Evolutionary conservation across 148 eudicot species (phyloP).

Genomic region (Arbutus unedo): DNA sequence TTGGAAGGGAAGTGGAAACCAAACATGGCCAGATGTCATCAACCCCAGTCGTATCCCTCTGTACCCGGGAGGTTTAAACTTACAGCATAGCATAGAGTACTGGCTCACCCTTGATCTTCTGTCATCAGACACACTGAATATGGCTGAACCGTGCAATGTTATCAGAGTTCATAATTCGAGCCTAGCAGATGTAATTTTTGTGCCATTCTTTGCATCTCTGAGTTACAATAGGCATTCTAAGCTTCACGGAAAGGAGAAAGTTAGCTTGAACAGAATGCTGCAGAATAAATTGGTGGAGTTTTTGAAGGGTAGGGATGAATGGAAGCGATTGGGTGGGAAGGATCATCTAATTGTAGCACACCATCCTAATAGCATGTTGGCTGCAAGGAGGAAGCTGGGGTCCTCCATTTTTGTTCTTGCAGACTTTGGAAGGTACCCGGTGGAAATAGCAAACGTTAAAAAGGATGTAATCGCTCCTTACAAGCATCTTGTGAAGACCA

Average conservation of each 20-base stretch:
- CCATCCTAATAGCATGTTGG: constrained; percentile 88
- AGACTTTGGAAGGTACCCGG: constrained; percentile 82
- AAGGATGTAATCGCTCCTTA: constrained; percentile 98
- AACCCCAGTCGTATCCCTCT: constrained; percentile 40
- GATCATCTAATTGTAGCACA: constrained; percentile 83
- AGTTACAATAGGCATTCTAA: constrained; percentile 82
- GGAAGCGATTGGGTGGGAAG: constrained; percentile 67
- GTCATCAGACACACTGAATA: constrained; percentile 46
- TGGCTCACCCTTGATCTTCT: constrained; percentile 98
- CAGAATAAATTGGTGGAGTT: constrained; percentile 67
- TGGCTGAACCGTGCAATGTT: constrained; percentile 64
- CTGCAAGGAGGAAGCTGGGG: constrained; percentile 57
- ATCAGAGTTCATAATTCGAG: constrained; percentile 69
- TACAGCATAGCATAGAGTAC: constrained; percentile 90
- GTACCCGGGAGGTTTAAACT: constrained; percentile 92
- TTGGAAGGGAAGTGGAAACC: constrained; percentile 51
- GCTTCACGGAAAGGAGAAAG: constrained; percentile 42
- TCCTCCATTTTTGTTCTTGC: constrained; percentile 83
- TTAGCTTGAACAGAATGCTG: constrained; percentile 52
- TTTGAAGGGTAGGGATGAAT: constrained; percentile 58
- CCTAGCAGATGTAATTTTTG: constrained; percentile 73
- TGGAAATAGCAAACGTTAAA: constrained; percentile 61
- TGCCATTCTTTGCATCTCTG: constrained; percentile 88
- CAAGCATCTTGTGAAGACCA: constrained; percentile 68
- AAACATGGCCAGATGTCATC: constrained; percentile 72